Percentiles rank a stretch among this genome's conserved stretches.
These are phyloP conservation scores for Diaporthe velutina DNA, from an alignment of 2,329 filamentous ascomycete species.

Conservation along the genomic window DNA sequence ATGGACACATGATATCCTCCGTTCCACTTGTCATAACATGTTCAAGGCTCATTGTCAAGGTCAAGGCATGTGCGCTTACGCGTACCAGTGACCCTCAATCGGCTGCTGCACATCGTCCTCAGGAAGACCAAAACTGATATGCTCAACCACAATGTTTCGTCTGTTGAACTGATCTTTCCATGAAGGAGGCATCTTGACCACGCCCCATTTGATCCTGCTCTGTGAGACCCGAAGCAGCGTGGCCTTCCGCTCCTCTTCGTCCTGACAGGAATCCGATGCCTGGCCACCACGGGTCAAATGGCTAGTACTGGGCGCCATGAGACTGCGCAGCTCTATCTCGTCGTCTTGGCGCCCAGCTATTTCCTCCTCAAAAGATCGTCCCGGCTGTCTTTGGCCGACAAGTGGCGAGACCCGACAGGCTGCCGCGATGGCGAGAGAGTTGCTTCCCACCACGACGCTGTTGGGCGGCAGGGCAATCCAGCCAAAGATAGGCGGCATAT, in stretches of 20 bases:
- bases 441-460: slow-evolving; percentile 4
- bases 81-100: neutral
- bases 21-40: no score
- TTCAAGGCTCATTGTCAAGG: neutral
- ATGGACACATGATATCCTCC: no score
- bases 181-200: neutral
- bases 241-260: neutral
- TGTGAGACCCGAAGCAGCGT: neutral
- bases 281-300: neutral
- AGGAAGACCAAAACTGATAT: neutral
- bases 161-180: neutral
- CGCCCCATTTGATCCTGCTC: slow-evolving; percentile 2
- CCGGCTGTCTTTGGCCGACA: neutral
- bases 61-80: neutral
- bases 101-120: neutral
- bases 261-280: neutral
- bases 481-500: neutral
- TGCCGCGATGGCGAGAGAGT: slow-evolving; percentile 8
- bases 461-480: neutral
- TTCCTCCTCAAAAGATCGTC: neutral
- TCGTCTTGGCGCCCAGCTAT: neutral
- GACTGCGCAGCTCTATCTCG: neutral
- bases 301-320: neutral
- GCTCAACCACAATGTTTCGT: neutral
- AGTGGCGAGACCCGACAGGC: slow-evolving; percentile 23